These are phyloP conservation scores for Teratosphaeria zuluensis DNA, from an alignment of 2,329 filamentous ascomycete genomes.

Conservation along the genomic window DNA sequence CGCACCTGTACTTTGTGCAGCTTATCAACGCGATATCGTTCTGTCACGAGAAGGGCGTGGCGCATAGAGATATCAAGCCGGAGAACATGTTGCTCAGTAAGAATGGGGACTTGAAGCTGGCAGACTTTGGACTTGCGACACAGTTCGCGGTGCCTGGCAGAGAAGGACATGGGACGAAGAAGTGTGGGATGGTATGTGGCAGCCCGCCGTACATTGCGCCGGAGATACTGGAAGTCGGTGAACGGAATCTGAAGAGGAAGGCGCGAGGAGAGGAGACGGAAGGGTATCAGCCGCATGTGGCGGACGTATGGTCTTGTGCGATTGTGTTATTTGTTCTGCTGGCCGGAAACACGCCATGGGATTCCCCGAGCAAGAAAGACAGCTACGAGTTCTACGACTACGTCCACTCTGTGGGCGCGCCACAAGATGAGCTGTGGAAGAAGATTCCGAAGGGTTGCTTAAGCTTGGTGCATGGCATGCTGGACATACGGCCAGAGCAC, in stretches of 20 bases:
- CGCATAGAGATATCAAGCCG: conserved; percentile 65
- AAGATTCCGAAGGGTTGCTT: conserved; percentile 63
- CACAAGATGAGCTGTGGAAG: conserved; percentile 80
- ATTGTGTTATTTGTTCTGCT: conserved; percentile 95
- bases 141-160: conserved; percentile 73
- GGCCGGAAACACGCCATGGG: conserved; percentile 96
- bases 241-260: conserved; percentile 36
- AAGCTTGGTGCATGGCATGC: conserved; percentile 85
- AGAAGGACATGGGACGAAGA: conserved; percentile 50
- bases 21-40: conserved; percentile 83
- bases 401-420: conserved; percentile 53
- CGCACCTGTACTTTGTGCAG: conserved; percentile 92
- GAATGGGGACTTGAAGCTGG: conserved; percentile 81
- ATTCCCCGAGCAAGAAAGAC: conserved; percentile 65
- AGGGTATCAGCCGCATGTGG: conserved; percentile 67
- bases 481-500: conserved; percentile 63
- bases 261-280: conserved; percentile 35
- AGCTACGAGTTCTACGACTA: conserved; percentile 94
- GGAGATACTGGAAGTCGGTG: conserved; percentile 58
- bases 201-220: conserved; percentile 96
- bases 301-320: conserved; percentile 95
- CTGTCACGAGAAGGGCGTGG: conserved; percentile 92
- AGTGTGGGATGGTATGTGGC: conserved; percentile 82
- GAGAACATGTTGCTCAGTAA: conserved; percentile 89
- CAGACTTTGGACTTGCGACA: conserved; percentile 92